These are phyloP conservation scores for Panaeolus cyanescens DNA, from an alignment of 768 basidiomycete species.

Conservation along the genomic window DNA sequence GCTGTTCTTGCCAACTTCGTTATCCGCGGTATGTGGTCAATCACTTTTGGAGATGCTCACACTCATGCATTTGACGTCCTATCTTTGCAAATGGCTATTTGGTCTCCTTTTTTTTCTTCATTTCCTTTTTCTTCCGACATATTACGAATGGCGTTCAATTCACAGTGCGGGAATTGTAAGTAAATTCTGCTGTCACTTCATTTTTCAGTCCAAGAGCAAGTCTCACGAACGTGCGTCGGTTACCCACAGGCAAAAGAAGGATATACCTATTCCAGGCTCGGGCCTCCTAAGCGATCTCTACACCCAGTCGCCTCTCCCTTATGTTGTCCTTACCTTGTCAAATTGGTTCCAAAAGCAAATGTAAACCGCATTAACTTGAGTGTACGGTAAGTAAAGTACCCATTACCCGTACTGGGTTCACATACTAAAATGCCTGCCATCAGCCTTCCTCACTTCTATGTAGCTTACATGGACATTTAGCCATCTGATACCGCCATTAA, in stretches of 20 bases:
- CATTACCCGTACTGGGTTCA: too few relatives aligned
- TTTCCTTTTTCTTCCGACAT: conserved; percentile 9
- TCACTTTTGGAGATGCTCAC: conserved; percentile 1
- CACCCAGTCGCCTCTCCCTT: background rate
- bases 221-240: background rate
- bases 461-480: too few relatives aligned
- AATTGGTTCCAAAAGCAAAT: conserved; percentile 14
- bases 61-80: background rate
- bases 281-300: conserved; percentile 14
- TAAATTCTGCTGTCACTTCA: background rate
- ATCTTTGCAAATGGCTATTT: too few relatives aligned
- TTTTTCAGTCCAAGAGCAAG: background rate
- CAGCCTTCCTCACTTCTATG: too few relatives aligned
- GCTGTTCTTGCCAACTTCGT: conserved; percentile 89
- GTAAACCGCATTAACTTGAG: background rate
- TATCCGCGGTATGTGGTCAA: conserved; percentile 64
- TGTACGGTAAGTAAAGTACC: background rate
- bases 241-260: conserved; percentile 19
- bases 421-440: too few relatives aligned
- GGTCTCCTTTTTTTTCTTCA: background rate
- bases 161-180: conserved; percentile 63
- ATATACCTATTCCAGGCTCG: conserved; percentile 23
- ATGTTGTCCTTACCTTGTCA: background rate
- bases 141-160: background rate
- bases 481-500: too few relatives aligned